phyloP scores from a whole-genome alignment of 768 basidiomycete genomes.

The Podaxis sp. region DNA sequence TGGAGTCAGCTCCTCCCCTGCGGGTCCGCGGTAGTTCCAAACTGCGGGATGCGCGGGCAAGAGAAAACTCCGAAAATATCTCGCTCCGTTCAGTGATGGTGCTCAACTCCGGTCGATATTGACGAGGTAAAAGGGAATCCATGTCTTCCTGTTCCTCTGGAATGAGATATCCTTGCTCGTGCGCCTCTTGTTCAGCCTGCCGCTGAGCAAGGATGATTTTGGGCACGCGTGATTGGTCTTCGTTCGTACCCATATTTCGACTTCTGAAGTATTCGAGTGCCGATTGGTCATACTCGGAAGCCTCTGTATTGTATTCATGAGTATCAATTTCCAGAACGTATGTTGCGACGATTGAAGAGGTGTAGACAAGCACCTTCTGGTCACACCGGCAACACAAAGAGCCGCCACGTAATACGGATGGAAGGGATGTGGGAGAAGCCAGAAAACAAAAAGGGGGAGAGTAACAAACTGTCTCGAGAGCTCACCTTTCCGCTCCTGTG shows the following conservation, averaged over 20 bases:
- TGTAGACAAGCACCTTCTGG: slow-evolving; percentile 63
- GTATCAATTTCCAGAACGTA: background rate
- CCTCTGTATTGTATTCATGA: slow-evolving; percentile 9
- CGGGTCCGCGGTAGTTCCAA: slow-evolving; percentile 1
- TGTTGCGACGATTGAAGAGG: slow-evolving; percentile 13
- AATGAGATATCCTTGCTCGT: slow-evolving; percentile 30
- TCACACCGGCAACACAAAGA: slow-evolving; percentile 33
- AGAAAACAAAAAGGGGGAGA: slow-evolving; percentile 26
- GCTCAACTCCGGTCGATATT: slow-evolving; percentile 42
- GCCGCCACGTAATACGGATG: slow-evolving; percentile 20
- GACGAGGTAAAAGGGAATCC: slow-evolving; percentile 23
- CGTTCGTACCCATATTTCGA: slow-evolving; percentile 24
- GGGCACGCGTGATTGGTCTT: slow-evolving; percentile 49
- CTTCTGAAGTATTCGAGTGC: slow-evolving; percentile 21
- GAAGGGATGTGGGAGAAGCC: slow-evolving; percentile 29
- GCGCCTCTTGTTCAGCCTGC: slow-evolving; percentile 27
- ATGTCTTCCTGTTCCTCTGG: slow-evolving; percentile 19
- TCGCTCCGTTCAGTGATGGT: slow-evolving; percentile 73
- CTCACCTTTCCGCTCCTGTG: slow-evolving; percentile 87
- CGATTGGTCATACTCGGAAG: slow-evolving; percentile 20
- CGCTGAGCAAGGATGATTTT: slow-evolving; percentile 64
- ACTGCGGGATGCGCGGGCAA: slow-evolving; percentile 42
- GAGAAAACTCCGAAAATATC: slow-evolving; percentile 56
- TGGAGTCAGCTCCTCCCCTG: slow-evolving; percentile 26
- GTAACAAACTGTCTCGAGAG: slow-evolving; percentile 27